These are phyloP conservation scores for Kwoniella mangroviensis DNA, from an alignment of 768 basidiomycete genomes.

Conservation along the genomic window DNA sequence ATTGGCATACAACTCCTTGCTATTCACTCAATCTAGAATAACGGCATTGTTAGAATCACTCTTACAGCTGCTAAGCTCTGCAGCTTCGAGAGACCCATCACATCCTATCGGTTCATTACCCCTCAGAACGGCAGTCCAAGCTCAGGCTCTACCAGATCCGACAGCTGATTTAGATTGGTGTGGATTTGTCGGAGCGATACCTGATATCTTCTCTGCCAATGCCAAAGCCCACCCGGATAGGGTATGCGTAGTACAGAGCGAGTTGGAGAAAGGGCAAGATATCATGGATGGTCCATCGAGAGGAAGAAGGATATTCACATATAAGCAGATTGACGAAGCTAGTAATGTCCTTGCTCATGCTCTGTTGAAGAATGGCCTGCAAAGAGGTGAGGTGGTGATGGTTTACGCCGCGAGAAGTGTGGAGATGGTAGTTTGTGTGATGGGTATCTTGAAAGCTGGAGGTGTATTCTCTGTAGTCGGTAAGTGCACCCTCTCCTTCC, in stretches of 20 bases:
- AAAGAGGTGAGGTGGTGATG: slow-evolving; percentile 96
- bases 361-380: slow-evolving; percentile 79
- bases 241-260: slow-evolving; percentile 81
- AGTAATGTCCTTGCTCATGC: slow-evolving; percentile 90
- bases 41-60: slow-evolving; percentile 82
- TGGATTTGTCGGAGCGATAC: slow-evolving; percentile 95
- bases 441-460: slow-evolving; percentile 94
- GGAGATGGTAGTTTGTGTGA: slow-evolving; percentile 93
- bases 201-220: slow-evolving; percentile 89
- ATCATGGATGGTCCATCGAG: slow-evolving; percentile 60
- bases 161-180: slow-evolving; percentile 92
- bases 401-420: slow-evolving; percentile 95
- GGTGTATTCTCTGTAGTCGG: slow-evolving; percentile 97
- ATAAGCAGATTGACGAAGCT: slow-evolving; percentile 77
- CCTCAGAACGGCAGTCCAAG: slow-evolving; percentile 74
- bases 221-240: slow-evolving; percentile 77
- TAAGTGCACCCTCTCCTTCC: slow-evolving; percentile 57
- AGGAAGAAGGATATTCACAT: slow-evolving; percentile 70
- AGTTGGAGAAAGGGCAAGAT: slow-evolving; percentile 42
- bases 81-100: slow-evolving; percentile 67
- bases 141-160: slow-evolving; percentile 75
- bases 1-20: slow-evolving; percentile 89
- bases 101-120: slow-evolving; percentile 78
- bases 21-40: slow-evolving; percentile 82
- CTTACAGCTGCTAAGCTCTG: slow-evolving; percentile 66